These are phyloP conservation scores for Solanum etuberosum DNA, from an alignment of 257 asterid species.

Conservation along the genomic window DNA sequence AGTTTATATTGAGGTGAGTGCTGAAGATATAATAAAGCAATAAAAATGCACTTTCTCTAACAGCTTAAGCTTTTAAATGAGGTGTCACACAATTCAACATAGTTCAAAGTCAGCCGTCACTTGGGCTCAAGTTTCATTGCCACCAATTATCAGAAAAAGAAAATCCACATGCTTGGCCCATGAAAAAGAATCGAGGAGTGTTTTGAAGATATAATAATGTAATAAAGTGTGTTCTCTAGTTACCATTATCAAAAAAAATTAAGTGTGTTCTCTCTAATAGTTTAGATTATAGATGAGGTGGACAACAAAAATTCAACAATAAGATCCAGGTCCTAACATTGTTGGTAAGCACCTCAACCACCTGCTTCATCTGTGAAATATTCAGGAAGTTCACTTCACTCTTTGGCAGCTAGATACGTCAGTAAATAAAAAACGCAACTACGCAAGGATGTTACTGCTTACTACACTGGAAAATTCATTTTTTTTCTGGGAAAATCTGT, in stretches of 20 bases:
- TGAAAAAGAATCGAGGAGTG: neutral
- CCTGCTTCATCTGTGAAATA: neutral
- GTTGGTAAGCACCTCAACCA: neutral
- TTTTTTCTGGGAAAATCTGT: neutral
- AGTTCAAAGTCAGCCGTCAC: neutral
- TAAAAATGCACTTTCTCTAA: neutral
- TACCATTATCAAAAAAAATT: too few relatives aligned
- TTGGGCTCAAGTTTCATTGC: neutral
- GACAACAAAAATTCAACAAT: neutral
- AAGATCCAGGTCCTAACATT: neutral
- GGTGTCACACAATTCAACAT: neutral
- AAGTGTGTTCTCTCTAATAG: neutral
- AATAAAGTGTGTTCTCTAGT: neutral
- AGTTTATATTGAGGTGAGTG: neutral
- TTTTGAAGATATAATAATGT: neutral
- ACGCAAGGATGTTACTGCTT: neutral
- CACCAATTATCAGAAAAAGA: neutral
- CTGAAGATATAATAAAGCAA: neutral
- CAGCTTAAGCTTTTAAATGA: neutral
- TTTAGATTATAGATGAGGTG: neutral
- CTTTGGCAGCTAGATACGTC: neutral
- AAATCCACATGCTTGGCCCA: neutral
- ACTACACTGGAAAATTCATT: neutral
- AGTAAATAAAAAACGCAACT: neutral
- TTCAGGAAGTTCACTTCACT: neutral